Percentiles rank a stretch among this genome's conserved stretches.
These are phyloP conservation scores for Plasmodium knowlesi DNA, from an alignment of 169 alveolate genomes.

Conservation along the genomic window DNA sequence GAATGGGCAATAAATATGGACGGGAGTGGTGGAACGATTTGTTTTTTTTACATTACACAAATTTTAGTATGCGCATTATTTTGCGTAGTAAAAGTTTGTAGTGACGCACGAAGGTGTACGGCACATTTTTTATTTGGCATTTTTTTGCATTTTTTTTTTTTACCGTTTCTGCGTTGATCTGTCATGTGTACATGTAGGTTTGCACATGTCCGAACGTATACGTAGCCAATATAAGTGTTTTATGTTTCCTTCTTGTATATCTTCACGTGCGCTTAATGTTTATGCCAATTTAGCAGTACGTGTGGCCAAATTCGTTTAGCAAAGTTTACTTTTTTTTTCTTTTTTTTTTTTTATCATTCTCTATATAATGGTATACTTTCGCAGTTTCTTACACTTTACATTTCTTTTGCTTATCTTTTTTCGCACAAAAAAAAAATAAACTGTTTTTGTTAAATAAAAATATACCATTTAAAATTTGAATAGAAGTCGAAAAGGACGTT, in stretches of 20 bases:
- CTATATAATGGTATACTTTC: neutral
- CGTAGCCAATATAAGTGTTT: neutral
- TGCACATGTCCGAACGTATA: neutral
- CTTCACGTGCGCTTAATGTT: neutral
- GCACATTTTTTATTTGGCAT: neutral
- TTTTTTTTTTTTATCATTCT: neutral
- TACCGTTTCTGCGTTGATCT: neutral
- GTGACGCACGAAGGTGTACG: neutral
- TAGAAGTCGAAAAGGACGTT: neutral
- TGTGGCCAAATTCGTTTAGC: neutral
- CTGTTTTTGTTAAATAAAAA: constrained; percentile 19
- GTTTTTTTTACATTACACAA: neutral
- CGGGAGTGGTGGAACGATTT: neutral
- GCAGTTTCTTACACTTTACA: neutral
- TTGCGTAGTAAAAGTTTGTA: neutral
- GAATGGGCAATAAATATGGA: neutral
- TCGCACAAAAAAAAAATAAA: neutral
- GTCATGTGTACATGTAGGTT: neutral
- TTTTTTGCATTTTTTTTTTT: neutral
- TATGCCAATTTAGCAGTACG: neutral
- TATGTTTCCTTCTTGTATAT: neutral
- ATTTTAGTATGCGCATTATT: neutral
- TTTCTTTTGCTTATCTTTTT: neutral
- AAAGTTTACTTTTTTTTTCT: neutral
- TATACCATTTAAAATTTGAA: neutral